phyloP scores from a whole-genome alignment of 768 basidiomycete genomes.

The Boletellus ananas region DNA sequence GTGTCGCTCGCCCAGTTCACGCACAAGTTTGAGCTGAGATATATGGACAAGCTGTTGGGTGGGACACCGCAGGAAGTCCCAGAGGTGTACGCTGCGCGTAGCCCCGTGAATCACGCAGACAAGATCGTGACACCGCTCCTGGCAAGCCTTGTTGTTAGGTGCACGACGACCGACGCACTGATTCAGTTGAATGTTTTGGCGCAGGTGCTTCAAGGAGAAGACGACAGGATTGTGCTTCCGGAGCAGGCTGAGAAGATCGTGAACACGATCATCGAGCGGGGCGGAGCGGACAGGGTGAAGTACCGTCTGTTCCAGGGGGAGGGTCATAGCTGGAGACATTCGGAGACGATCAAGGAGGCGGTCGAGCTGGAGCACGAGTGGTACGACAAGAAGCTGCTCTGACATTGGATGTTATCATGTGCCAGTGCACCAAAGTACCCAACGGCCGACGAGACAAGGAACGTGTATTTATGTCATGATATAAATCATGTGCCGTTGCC shows the following conservation, averaged over 20 bases:
- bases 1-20: constrained; percentile 53
- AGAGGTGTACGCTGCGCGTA: constrained; percentile 54
- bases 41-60: constrained; percentile 61
- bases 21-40: constrained; percentile 68
- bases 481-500: neutral
- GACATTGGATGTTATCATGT: neutral
- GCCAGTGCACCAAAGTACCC: too few species aligned
- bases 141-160: constrained; percentile 30
- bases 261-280: constrained; percentile 18
- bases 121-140: constrained; percentile 61
- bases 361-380: constrained; percentile 34
- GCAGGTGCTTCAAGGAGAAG: constrained; percentile 67
- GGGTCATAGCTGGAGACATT: constrained; percentile 40
- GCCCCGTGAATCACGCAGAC: constrained; percentile 58
- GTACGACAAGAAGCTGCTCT: constrained; percentile 27
- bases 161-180: neutral
- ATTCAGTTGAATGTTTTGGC: neutral
- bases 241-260: constrained; percentile 48
- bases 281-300: constrained; percentile 28
- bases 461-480: neutral
- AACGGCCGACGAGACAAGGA: too few species aligned
- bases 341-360: constrained; percentile 34
- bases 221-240: constrained; percentile 64
- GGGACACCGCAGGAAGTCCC: constrained; percentile 51
- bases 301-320: constrained; percentile 43